Conservation (phyloP, 495 filamentous ascomycete species). For the Entonaema liquescens region DNA sequence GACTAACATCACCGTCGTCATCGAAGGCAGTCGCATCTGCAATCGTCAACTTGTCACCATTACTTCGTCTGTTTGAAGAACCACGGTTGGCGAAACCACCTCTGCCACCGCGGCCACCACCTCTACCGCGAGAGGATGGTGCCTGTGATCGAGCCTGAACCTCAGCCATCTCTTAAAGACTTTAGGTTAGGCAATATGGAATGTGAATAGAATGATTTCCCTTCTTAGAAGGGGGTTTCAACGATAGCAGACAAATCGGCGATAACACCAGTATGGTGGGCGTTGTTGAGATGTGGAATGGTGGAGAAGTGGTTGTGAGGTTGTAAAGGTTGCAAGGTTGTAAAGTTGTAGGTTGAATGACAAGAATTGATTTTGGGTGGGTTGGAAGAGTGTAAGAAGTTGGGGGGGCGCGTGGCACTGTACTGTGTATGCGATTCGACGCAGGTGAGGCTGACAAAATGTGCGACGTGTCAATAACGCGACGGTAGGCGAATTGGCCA, state of each 20-base stretch:
- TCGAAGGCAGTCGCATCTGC: slow-evolving; percentile 66
- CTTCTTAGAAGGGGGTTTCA: slow-evolving; percentile 56
- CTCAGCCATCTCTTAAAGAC: slow-evolving; percentile 82
- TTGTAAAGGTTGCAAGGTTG: no score
- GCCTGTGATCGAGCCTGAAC: slow-evolving; percentile 76
- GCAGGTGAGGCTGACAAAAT: slow-evolving; percentile 21
- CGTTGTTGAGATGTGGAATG: slow-evolving; percentile 32
- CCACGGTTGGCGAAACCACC: slow-evolving; percentile 78
- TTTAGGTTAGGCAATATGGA: slow-evolving; percentile 42
- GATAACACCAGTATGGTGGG: slow-evolving; percentile 40
- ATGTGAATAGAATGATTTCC: slow-evolving; percentile 52
- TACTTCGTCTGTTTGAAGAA: slow-evolving; percentile 67
- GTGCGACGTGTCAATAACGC: slow-evolving; percentile 37
- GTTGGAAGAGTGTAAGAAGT: slow-evolving; percentile 16
- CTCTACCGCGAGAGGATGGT: slow-evolving; percentile 74
- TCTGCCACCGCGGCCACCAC: slow-evolving; percentile 82
- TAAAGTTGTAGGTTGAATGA: slow-evolving; percentile 33
- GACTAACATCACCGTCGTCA: slow-evolving; percentile 88
- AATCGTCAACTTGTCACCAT: slow-evolving; percentile 68
- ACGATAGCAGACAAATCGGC: slow-evolving; percentile 48
- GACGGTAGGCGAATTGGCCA: slow-evolving; percentile 41
- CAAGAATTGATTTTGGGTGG: slow-evolving; percentile 44
- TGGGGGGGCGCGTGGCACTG: slow-evolving; percentile 32
- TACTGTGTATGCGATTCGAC: slow-evolving; percentile 5
- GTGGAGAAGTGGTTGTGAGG: slow-evolving; percentile 23